phyloP scores from a whole-genome alignment of 495 filamentous ascomycete species.

The Daldinia grandis region DNA sequence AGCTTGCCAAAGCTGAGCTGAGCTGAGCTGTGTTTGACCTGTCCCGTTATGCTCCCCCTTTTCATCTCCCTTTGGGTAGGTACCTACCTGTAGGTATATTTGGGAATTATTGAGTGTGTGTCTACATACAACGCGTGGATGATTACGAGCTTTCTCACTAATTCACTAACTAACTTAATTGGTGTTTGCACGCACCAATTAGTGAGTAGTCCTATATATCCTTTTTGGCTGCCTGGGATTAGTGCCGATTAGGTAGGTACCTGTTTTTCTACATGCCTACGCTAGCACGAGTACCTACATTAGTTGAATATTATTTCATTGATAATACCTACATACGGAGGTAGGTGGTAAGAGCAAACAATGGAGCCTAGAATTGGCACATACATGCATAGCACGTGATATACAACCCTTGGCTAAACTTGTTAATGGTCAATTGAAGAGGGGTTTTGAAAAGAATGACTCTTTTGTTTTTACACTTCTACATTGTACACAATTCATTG shows the following conservation, averaged over 20 bases:
- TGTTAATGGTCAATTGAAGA: constrained; percentile 16
- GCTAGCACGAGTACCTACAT: constrained; percentile 1
- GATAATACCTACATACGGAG: neutral
- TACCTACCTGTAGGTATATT: neutral
- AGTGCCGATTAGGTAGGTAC: neutral
- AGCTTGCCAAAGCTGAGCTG: constrained; percentile 14
- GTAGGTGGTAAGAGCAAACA: neutral
- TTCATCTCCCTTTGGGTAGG: neutral
- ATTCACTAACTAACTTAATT: neutral
- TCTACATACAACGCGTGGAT: neutral
- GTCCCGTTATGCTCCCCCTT: neutral
- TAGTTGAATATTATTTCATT: neutral
- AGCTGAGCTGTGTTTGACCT: constrained; percentile 50
- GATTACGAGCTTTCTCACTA: neutral
- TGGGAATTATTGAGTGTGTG: neutral
- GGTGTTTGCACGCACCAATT: neutral
- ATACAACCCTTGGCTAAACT: constrained; percentile 7
- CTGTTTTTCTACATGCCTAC: neutral
- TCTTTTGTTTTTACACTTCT: constrained; percentile 33
- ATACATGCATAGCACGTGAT: constrained; percentile 29
- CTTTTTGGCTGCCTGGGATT: neutral
- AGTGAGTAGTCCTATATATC: neutral
- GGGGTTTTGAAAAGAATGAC: constrained; percentile 14
- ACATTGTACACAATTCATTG: neutral
- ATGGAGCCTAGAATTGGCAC: constrained; percentile 12